Percentiles rank a stretch among this genome's conserved stretches.
These are phyloP conservation scores for Aspergillus japonicus DNA, from an alignment of 2,329 filamentous ascomycete genomes.

Conservation along the genomic window DNA sequence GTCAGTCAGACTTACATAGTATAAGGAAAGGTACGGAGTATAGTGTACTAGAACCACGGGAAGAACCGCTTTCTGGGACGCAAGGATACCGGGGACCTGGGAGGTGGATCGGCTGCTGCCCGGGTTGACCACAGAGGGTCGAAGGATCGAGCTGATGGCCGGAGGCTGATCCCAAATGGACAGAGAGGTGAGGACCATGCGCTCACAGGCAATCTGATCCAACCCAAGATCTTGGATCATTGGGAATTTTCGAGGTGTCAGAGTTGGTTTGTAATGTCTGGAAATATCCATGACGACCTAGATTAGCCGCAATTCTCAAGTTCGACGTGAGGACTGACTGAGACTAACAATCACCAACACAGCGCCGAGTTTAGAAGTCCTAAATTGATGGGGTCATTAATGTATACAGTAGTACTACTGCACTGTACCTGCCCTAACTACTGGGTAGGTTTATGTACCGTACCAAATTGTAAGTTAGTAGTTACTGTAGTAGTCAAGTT, in stretches of 20 bases:
- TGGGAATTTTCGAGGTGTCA: background rate
- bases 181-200: background rate
- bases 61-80: slow-evolving; percentile 9
- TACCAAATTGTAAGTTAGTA: too few species aligned
- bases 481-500: too few species aligned
- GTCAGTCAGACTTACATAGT: background rate
- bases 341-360: too few species aligned
- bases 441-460: too few species aligned
- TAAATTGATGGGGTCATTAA: too few species aligned
- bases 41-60: background rate
- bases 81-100: slow-evolving; percentile 8
- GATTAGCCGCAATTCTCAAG: too few species aligned
- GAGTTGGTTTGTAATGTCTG: background rate
- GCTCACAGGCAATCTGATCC: background rate
- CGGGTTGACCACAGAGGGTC: background rate
- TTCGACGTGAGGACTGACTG: too few species aligned
- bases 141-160: background rate
- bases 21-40: too few species aligned
- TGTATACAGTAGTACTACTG: too few species aligned
- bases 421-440: too few species aligned
- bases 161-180: background rate
- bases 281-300: too few species aligned
- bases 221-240: background rate
- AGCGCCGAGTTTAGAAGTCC: too few species aligned
- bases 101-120: slow-evolving; percentile 1